Base-by-base conservation (phyloP, 2,329 filamentous ascomycete genomes). In the Aspergillus sp. region DNA sequence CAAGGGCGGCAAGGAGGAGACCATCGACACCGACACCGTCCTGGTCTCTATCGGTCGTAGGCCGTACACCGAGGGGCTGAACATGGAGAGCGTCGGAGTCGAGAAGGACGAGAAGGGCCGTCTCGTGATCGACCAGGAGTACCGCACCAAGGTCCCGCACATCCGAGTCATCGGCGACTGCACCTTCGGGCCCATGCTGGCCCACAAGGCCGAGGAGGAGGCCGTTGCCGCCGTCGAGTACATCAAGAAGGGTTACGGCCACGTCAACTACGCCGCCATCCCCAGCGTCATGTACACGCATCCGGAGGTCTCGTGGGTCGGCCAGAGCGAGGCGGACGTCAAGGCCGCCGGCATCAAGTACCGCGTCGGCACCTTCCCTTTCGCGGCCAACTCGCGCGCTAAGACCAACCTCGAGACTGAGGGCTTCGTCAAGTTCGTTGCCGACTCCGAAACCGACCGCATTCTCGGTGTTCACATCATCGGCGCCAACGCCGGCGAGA, bases 281-380 rank as follows among this genome's bases (percentile, higher is more conserved):
- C 91, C 91, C 45, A 91, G 85, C 20, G 91, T 98, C 68, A 98
- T 98, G 91, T 98, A 98, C 76, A 96, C 91, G 8, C 82, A 95
- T 69, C 91, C 91, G 20, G 91, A 98, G 66, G 91, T 96, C 45
- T 86, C 91, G 22, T 98, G 91, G 91, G 91, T 98, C 29, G 91
- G 91, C 37, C 88, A 95, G 72, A 95, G 80, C 62, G 91, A 98
- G 72, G 82, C 89, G 59, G 91, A 98, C 50, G 73, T 98, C 45
- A 95, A 96, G 75, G 78, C 78, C 46, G 74, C 81, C 42, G 86
- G 85, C 43, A 77, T 93, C 54, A 86, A 91, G 57, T 98, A 95
- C 78, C 85, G 85, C 55, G 71, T 88, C 55, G 91, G 91, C 61
- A 82, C 75, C 31, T 98, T 98, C 78, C 91, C 91, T 49, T 98